Conservation (phyloP, 2,329 filamentous ascomycete genomes). For the Fusarium ambrosium region DNA sequence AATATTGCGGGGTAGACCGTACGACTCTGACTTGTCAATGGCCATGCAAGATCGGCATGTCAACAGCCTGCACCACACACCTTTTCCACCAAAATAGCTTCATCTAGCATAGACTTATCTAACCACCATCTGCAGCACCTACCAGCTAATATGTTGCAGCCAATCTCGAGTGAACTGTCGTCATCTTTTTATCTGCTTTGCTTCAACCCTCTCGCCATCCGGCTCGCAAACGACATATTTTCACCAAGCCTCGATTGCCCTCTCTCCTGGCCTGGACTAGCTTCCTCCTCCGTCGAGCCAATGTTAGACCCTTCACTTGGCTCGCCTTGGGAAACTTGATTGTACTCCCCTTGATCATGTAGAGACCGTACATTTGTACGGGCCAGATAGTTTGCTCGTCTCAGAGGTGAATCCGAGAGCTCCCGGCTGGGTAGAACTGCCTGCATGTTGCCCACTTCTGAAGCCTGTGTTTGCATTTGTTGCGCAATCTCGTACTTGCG, state of each 20-base stretch:
- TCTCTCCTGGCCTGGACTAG: not conserved
- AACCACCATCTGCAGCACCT: not conserved
- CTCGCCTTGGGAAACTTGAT: conserved; percentile 9
- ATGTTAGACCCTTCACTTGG: not conserved
- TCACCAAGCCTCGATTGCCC: conserved; percentile 1
- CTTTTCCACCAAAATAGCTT: conserved; percentile 32
- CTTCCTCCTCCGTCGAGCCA: conserved; percentile 1
- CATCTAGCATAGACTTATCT: conserved; percentile 10
- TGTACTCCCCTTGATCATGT: conserved; percentile 7
- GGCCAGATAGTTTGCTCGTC: conserved; percentile 11
- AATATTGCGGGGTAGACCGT: conserved; percentile 42
- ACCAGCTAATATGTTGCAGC: not conserved
- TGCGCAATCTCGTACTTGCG: conserved; percentile 79
- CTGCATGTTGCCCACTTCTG: not conserved
- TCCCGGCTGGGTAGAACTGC: not conserved
- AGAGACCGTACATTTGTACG: not conserved
- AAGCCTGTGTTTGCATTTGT: conserved; percentile 16
- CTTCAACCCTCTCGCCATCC: conserved; percentile 26
- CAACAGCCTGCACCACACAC: not conserved
- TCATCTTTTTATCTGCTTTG: not conserved
- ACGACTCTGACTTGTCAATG: conserved; percentile 10
- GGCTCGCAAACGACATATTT: conserved; percentile 37
- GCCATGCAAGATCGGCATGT: conserved; percentile 20
- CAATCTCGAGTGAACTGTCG: not conserved
- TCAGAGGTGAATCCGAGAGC: conserved; percentile 16